Percentiles rank a stretch among this genome's conserved stretches.
Conservation (phyloP, 2,329 filamentous ascomycete genomes). For the Colletotrichum cuscutae region DNA sequence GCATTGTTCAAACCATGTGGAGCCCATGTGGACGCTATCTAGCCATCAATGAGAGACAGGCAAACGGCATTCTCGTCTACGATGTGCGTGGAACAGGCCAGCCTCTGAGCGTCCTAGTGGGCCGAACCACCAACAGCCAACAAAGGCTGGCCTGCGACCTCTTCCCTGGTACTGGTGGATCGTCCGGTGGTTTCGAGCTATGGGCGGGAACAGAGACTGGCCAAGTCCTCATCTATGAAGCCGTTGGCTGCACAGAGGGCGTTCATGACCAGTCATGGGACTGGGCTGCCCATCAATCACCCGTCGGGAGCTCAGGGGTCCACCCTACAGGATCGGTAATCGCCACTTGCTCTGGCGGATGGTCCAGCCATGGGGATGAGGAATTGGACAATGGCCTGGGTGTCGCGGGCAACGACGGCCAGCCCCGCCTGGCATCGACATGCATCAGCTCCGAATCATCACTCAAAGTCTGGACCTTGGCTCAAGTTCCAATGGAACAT, state of each 20-base stretch:
- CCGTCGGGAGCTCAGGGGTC: slow-evolving; percentile 61
- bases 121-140: slow-evolving; percentile 61
- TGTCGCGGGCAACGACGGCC: slow-evolving; percentile 19
- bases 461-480: slow-evolving; percentile 35
- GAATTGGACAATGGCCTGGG: slow-evolving; percentile 21
- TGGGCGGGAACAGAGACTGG: slow-evolving; percentile 70
- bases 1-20: slow-evolving; percentile 70
- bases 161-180: slow-evolving; percentile 53
- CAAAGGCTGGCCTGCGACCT: slow-evolving; percentile 67
- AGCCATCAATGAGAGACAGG: slow-evolving; percentile 69
- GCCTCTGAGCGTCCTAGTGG: slow-evolving; percentile 64
- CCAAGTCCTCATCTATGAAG: slow-evolving; percentile 67
- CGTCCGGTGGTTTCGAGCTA: slow-evolving; percentile 63
- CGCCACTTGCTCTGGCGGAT: slow-evolving; percentile 67
- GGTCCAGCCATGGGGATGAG: slow-evolving; percentile 48
- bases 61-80: slow-evolving; percentile 67
- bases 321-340: slow-evolving; percentile 66
- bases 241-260: slow-evolving; percentile 60
- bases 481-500: neutral
- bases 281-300: slow-evolving; percentile 59
- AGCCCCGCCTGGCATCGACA: slow-evolving; percentile 28
- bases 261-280: slow-evolving; percentile 56
- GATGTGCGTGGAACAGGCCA: slow-evolving; percentile 69
- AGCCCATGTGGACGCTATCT: slow-evolving; percentile 72
- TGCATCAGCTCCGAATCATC: slow-evolving; percentile 32